These are phyloP conservation scores for Stachybotrys chartarum DNA, from an alignment of 2,329 filamentous ascomycete genomes.

Conservation along the genomic window DNA sequence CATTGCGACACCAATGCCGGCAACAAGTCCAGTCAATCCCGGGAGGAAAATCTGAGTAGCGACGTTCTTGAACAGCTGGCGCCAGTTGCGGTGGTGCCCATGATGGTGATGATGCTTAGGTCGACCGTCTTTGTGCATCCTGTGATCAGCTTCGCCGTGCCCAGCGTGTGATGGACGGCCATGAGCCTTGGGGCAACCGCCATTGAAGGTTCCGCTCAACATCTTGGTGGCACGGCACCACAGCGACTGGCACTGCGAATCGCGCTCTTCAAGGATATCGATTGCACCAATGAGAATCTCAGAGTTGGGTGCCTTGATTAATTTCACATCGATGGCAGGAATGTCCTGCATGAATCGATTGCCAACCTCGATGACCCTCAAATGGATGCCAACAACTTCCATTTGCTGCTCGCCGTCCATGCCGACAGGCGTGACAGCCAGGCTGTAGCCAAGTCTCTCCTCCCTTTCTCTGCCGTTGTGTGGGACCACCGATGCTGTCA, in stretches of 20 bases:
- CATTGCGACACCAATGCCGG: constrained; percentile 61
- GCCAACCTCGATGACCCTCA: constrained; percentile 55
- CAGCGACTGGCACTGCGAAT: constrained; percentile 34
- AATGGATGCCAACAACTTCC: constrained; percentile 44
- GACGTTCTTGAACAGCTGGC: constrained; percentile 45
- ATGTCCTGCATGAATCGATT: constrained; percentile 46
- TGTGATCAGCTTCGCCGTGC: neutral
- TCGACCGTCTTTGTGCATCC: neutral
- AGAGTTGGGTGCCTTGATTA: constrained; percentile 51
- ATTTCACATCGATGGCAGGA: constrained; percentile 49
- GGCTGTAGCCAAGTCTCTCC: constrained; percentile 41
- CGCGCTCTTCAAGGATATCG: constrained; percentile 24
- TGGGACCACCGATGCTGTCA: constrained; percentile 39
- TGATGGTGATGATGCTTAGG: constrained; percentile 1
- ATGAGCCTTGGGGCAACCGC: constrained; percentile 13
- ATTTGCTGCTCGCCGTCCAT: constrained; percentile 44
- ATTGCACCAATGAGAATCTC: constrained; percentile 48
- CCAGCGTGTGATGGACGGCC: constrained; percentile 11
- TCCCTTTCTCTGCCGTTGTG: constrained; percentile 26
- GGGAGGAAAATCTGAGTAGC: constrained; percentile 59
- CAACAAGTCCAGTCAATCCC: constrained; percentile 59
- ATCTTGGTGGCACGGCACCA: constrained; percentile 41
- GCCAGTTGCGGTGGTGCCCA: constrained; percentile 28
- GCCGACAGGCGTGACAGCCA: constrained; percentile 34
- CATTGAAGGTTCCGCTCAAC: constrained; percentile 17